Percentiles rank a stretch among this genome's conserved stretches.
Conservation (phyloP, 169 alveolate species). For the Perkinsus marinus region DNA sequence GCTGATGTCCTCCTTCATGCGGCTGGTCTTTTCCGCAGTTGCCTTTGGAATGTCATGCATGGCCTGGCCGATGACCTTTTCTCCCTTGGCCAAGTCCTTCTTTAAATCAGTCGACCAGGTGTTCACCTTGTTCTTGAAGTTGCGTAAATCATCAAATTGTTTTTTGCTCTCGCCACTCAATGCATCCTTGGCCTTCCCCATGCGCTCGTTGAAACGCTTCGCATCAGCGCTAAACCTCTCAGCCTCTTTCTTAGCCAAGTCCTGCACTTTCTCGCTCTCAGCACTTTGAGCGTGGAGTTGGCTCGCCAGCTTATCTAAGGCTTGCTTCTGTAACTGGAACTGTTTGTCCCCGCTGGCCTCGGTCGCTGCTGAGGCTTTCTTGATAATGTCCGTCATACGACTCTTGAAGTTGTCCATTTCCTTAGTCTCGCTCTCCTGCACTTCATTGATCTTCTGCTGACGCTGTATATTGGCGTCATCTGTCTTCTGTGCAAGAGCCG, state of each 20-base stretch:
- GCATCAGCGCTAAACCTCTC: neutral
- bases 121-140: neutral
- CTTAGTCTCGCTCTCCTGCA: neutral
- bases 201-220: neutral
- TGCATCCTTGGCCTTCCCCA: neutral
- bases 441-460: neutral
- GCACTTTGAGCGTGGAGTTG: neutral
- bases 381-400: neutral
- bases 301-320: neutral
- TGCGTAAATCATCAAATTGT: neutral
- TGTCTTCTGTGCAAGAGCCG: neutral
- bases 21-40: neutral
- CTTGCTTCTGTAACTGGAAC: neutral
- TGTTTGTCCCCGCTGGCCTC: neutral
- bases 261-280: neutral
- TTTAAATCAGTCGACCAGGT: neutral
- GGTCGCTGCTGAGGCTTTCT: neutral
- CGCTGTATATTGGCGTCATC: neutral
- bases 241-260: neutral
- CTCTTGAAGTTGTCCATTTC: neutral
- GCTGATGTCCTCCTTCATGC: neutral
- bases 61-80: neutral
- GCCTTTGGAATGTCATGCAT: neutral
- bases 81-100: neutral
- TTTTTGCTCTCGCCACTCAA: neutral